Evolutionary conservation across 2,329 filamentous ascomycete genomes (phyloP).

Genomic region (Teratosphaeria pseudoeucalypti): DNA sequence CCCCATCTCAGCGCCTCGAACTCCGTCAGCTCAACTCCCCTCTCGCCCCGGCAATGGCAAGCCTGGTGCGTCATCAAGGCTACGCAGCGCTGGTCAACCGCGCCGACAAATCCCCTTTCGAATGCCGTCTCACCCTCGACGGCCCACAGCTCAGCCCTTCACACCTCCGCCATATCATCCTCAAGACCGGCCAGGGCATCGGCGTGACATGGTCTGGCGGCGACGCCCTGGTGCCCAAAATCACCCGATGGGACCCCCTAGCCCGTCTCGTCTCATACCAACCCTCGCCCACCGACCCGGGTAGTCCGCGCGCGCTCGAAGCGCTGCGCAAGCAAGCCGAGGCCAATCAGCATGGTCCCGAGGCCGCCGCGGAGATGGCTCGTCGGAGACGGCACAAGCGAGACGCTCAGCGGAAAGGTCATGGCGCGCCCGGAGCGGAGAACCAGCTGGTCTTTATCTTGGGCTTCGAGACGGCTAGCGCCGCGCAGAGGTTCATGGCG

Average conservation of each 20-base stretch:
- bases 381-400: conserved; percentile 1
- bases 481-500: conserved; percentile 43
- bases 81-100: conserved; percentile 18
- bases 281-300: conserved; percentile 1
- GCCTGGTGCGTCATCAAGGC: conserved; percentile 29
- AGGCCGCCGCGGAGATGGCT: conserved; percentile 3
- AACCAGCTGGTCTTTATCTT: conserved; percentile 32
- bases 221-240: conserved; percentile 12
- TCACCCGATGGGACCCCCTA: conserved; percentile 18
- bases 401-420: background rate
- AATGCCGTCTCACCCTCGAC: conserved; percentile 25
- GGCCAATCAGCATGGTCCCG: background rate
- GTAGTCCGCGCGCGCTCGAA: background rate
- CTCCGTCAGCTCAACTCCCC: conserved; percentile 27
- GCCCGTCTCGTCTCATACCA: background rate
- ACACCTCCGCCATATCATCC: conserved; percentile 17
- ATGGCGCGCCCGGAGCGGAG: conserved; percentile 28
- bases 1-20: conserved; percentile 29
- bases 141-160: conserved; percentile 20
- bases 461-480: conserved; percentile 44
- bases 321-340: background rate
- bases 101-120: conserved; percentile 19
- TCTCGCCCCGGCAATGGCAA: conserved; percentile 21
- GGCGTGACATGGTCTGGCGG: conserved; percentile 21
- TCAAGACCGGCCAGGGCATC: conserved; percentile 13